These are phyloP conservation scores for Marasmius fiardii DNA, from an alignment of 1,284 basidiomycete genomes.

Conservation along the genomic window DNA sequence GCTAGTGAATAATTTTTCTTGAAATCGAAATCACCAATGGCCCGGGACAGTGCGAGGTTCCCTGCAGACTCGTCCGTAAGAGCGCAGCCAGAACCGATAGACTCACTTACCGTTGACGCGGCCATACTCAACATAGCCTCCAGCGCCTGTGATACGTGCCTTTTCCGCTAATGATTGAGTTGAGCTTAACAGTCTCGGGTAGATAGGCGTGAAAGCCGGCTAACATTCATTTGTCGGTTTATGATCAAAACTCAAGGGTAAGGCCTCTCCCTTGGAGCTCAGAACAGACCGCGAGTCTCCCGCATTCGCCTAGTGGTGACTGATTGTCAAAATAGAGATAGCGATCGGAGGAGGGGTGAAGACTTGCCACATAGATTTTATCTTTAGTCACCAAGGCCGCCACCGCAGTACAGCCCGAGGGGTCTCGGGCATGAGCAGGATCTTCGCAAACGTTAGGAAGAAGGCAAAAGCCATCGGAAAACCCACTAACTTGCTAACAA, in stretches of 20 bases:
- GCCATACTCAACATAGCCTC: constrained; percentile 96
- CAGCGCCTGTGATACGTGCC: constrained; percentile 86
- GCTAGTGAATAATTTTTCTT: constrained; percentile 87
- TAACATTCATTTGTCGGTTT: constrained; percentile 88
- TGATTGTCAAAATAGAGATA: constrained; percentile 1
- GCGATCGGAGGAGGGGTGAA: constrained; percentile 3
- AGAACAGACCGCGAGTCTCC: constrained; percentile 97
- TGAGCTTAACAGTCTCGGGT: constrained; percentile 10
- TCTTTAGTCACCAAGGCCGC: constrained; percentile 83
- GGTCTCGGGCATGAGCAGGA: constrained; percentile 84
- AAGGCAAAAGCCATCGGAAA: neutral
- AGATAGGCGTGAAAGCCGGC: constrained; percentile 23
- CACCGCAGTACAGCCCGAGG: constrained; percentile 97
- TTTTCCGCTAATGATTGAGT: constrained; percentile 63
- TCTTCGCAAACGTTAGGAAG: constrained; percentile 44
- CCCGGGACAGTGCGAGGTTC: constrained; percentile 93
- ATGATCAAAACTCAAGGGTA: constrained; percentile 92
- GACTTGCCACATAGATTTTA: constrained; percentile 77
- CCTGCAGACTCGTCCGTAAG: constrained; percentile 44
- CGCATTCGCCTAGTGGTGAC: constrained; percentile 81
- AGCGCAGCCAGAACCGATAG: constrained; percentile 1
- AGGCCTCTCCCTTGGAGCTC: constrained; percentile 79
- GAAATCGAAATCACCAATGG: constrained; percentile 98
- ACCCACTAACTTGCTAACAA: constrained; percentile 71
- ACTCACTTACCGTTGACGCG: constrained; percentile 85